phyloP scores from a whole-genome alignment of 495 filamentous ascomycete species.

The Collariella sp. region DNA sequence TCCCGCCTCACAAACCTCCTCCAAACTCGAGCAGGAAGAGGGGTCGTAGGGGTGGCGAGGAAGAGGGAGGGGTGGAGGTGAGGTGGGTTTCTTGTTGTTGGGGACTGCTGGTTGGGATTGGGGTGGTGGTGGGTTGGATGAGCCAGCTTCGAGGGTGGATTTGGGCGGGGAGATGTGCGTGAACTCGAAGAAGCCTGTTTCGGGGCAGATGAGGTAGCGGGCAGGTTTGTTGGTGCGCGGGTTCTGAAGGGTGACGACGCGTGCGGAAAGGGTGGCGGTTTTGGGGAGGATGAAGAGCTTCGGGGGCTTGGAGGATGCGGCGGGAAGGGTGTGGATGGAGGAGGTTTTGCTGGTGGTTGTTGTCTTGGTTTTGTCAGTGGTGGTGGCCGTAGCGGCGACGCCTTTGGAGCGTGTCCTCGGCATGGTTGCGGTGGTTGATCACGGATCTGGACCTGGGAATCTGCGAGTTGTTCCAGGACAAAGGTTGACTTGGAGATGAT shows the following conservation, averaged over 20 bases:
- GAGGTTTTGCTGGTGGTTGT: not conserved
- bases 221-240: slow-evolving; percentile 57
- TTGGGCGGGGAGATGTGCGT: slow-evolving; percentile 62
- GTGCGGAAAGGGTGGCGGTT: slow-evolving; percentile 49
- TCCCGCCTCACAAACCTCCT: slow-evolving; percentile 72
- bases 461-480: too few relatives aligned
- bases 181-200: slow-evolving; percentile 79
- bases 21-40: slow-evolving; percentile 80
- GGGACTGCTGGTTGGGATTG: slow-evolving; percentile 28
- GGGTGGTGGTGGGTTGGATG: slow-evolving; percentile 21
- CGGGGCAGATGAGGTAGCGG: slow-evolving; percentile 74
- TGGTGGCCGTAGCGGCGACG: slow-evolving; percentile 17
- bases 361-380: slow-evolving; percentile 11
- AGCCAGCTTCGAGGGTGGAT: slow-evolving; percentile 58
- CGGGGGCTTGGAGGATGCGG: slow-evolving; percentile 39
- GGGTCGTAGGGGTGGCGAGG: slow-evolving; percentile 75
- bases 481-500: not conserved
- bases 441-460: too few relatives aligned
- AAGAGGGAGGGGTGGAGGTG: slow-evolving; percentile 61
- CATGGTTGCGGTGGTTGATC: slow-evolving; percentile 14
- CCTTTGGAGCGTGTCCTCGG: slow-evolving; percentile 25
- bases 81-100: slow-evolving; percentile 28
- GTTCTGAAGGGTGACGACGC: slow-evolving; percentile 70
- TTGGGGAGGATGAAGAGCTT: slow-evolving; percentile 77
- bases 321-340: slow-evolving; percentile 30